Evolutionary conservation across 106 monocot species (phyloP), one percentile per base, ranked within the genome.

Genomic region (Platanthera guangdongensis): DNA sequence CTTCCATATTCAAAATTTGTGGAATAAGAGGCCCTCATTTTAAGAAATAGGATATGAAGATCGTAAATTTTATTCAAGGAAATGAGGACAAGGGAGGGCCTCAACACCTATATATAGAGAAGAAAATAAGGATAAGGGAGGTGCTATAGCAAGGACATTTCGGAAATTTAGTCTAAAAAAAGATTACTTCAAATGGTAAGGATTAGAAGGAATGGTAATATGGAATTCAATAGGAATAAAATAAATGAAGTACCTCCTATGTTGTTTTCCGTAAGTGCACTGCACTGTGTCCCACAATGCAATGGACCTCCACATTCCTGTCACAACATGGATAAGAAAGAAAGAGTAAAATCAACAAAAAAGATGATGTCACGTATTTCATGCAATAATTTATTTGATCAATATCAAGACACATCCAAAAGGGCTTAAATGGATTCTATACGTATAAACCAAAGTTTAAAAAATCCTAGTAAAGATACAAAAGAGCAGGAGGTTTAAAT

Each of bases 281-380:
- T 51, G 16, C 72, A 72, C 51, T 72, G 50, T 51, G 51, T 72
- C 72, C 72, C 72, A 51, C 72, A 72, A 19, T 46, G 72, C 22
- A 22, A 51, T 22, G 72, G 72, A 21, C 72, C 72, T 50, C 72
- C 72, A 72, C 72, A 72, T 21, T 51, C 72, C 72, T 72, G 21
- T 51, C 2, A 13, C 49, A 72, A 4, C 51, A 72, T 51, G 50
- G 72, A 72, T 51, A 72, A 72, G 6, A 9, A 19, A 72, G 19
- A 50, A 50, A 21, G 9, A 16, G 46, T 16, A 0, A 70, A 5
- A 16, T 4, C 46, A 48, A 46, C 49, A 72, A 21, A 8, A 8
- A 51, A 21, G 21, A 1, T 21, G 49, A 51, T 0, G 50, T 72
- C 51, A 72, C 0, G 22, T 47, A 71, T 15, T 8, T 16, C 47